Evolutionary conservation across 2,329 filamentous ascomycete genomes (phyloP), one percentile per base, ranked within the genome.

Genomic region (Calonectria pteridis): DNA sequence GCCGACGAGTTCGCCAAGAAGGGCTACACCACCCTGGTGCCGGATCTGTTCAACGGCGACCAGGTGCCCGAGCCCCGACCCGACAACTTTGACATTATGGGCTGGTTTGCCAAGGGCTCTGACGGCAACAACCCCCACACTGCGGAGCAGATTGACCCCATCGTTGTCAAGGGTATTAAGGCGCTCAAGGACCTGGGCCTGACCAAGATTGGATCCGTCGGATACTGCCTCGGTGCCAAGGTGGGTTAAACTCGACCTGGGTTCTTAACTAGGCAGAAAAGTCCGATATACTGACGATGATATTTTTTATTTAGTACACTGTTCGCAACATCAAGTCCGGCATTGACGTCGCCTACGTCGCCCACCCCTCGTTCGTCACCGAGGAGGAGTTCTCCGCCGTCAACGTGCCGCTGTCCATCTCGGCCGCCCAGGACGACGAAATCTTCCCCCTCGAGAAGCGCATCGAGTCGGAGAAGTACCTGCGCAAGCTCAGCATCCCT

Each of bases 161-260:
- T 85, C 23, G 75, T 84, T 35, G 76, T 81, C 29, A 78, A 81
- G 40, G 81, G 78, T 40, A 82, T 94, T 80, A 89, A 91, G 82
- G 87, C 90, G 69, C 82, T 95, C 67, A 89, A 82, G 67, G 84
- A 84, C n/a, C 82, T 87, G 43, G 89, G 89, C n/a, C 83, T 89
- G 26, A 86, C 86, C 65, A 88, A 85, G 69, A 84, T 94, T 69
- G 91, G 86, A 4, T 88, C 86, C 2, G 89, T 90, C 0, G 92
- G 92, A 4, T 93, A 93, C 83, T 93, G 92, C 82, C 93, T 91
- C 78, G 92, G 92, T 2, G 91, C 89, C 20, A 90, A 89, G 91
- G 70, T 90, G 87, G 80, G 83, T 89, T 63, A 49, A 5, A 23
- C 43, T 23, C 10, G 43, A 46, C 7, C 40, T n/a, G 18, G 6